Percentiles rank a stretch among this genome's conserved stretches.
Evolutionary conservation across 1,284 basidiomycete genomes (phyloP).

Genomic region (Papiliotrema fonsecae): DNA sequence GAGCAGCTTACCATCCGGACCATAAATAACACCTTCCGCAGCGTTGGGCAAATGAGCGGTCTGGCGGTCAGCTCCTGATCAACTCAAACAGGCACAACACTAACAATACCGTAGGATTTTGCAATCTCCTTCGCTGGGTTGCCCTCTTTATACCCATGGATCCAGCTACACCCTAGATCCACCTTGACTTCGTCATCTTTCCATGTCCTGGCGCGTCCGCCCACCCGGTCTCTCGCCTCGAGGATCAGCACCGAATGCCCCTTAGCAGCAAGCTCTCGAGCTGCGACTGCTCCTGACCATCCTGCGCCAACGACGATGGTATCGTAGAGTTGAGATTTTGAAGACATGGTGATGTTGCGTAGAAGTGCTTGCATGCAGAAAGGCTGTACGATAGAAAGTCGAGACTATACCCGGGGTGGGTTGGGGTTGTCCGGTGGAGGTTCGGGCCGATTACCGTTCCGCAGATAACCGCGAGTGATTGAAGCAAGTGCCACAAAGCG

Average conservation of each 20-base stretch:
- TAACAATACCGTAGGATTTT: conserved; percentile 44
- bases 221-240: conserved; percentile 51
- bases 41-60: conserved; percentile 37
- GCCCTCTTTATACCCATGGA: conserved; percentile 52
- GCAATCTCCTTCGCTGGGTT: conserved; percentile 49
- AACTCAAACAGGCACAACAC: conserved; percentile 7
- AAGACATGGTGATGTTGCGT: conserved; percentile 2
- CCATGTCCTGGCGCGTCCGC: conserved; percentile 51
- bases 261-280: conserved; percentile 44
- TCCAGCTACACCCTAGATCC: conserved; percentile 53
- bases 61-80: conserved; percentile 9
- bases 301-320: conserved; percentile 53
- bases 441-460: too few relatives aligned
- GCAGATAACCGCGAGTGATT: too few relatives aligned
- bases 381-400: too few relatives aligned
- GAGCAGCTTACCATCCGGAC: conserved; percentile 36
- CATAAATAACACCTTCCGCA: conserved; percentile 36
- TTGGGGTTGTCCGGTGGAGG: too few relatives aligned
- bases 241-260: conserved; percentile 50
- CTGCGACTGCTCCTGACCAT: conserved; percentile 51
- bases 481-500: too few relatives aligned
- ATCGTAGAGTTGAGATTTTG: conserved; percentile 30
- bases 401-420: background rate
- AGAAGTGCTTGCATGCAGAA: background rate
- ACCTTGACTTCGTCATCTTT: conserved; percentile 30